Conservation (phyloP, 306 rosid species). For the Cicer judaicum region DNA sequence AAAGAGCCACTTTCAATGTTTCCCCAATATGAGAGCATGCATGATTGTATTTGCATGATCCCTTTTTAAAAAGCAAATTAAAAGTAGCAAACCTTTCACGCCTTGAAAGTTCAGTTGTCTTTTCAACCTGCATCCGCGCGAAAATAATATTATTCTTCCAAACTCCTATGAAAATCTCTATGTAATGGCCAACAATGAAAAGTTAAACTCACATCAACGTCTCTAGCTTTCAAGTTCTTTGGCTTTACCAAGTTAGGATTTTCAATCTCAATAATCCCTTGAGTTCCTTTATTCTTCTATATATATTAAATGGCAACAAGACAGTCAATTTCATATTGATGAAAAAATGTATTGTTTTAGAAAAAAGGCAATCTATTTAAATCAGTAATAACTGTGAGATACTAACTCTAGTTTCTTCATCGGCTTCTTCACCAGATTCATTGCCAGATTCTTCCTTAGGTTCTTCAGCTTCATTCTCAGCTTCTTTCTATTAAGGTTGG, state of each 20-base stretch:
- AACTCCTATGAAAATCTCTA: conserved; percentile 7
- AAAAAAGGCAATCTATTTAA: conserved; percentile 8
- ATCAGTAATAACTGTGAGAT: conserved; percentile 9
- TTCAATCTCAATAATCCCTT: conserved; percentile 89
- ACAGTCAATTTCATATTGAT: conserved; percentile 23
- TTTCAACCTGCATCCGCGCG: conserved; percentile 59
- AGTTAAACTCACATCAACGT: conserved; percentile 70
- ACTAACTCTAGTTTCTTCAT: conserved; percentile 66
- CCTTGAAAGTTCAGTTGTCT: conserved; percentile 92
- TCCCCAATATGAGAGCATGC: conserved; percentile 4
- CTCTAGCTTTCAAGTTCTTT: conserved; percentile 74
- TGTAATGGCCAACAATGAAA: conserved; percentile 19
- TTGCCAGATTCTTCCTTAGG: conserved; percentile 56
- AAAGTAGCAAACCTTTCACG: conserved; percentile 77
- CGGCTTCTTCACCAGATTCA: conserved; percentile 67
- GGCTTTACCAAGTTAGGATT: conserved; percentile 89
- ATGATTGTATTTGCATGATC: background rate
- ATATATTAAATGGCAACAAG: conserved; percentile 37
- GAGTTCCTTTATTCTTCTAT: conserved; percentile 83
- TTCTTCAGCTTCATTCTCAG: conserved; percentile 59
- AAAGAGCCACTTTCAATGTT: background rate
- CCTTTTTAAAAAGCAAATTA: conserved; percentile 35
- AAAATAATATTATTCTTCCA: conserved; percentile 33
- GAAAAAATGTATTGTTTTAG: background rate
- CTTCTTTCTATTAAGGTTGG: conserved; percentile 65